Conservation (phyloP, 495 filamentous ascomycete species). For the Acidomyces sp. region DNA sequence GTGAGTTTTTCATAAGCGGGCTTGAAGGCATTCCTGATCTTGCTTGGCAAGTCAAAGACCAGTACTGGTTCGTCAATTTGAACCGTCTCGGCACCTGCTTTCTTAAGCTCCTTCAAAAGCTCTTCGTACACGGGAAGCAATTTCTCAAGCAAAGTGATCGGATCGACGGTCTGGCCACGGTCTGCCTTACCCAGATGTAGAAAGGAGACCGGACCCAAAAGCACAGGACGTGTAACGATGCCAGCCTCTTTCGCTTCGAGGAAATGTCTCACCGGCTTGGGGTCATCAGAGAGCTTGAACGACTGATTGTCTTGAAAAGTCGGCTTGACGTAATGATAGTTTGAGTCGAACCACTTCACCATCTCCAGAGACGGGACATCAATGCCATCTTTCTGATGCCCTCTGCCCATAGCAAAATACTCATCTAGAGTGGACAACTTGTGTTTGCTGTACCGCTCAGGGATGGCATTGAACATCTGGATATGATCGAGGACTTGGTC, state of each 20-base stretch:
- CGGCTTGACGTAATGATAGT: conserved; percentile 99
- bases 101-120: conserved; percentile 81
- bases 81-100: conserved; percentile 82
- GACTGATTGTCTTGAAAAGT: conserved; percentile 90
- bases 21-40: conserved; percentile 95
- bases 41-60: conserved; percentile 76
- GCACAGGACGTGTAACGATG: conserved; percentile 79
- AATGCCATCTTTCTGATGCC: conserved; percentile 81
- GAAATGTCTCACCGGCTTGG: conserved; percentile 91
- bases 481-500: conserved; percentile 98
- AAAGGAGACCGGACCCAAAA: conserved; percentile 94
- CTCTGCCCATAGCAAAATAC: conserved; percentile 99
- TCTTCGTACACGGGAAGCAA: conserved; percentile 87
- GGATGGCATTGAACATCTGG: conserved; percentile 89
- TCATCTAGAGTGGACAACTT: conserved; percentile 78
- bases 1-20: conserved; percentile 82
- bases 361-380: conserved; percentile 95
- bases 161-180: conserved; percentile 77
- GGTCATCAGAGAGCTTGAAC: conserved; percentile 73
- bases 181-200: conserved; percentile 92
- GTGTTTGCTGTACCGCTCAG: conserved; percentile 78
- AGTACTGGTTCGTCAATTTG: conserved; percentile 97
- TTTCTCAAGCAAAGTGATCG: conserved; percentile 82
- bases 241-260: conserved; percentile 94
- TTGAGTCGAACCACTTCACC: conserved; percentile 99